phyloP scores from a whole-genome alignment of 2,329 filamentous ascomycete species.

The Colletotrichum gigasporum region DNA sequence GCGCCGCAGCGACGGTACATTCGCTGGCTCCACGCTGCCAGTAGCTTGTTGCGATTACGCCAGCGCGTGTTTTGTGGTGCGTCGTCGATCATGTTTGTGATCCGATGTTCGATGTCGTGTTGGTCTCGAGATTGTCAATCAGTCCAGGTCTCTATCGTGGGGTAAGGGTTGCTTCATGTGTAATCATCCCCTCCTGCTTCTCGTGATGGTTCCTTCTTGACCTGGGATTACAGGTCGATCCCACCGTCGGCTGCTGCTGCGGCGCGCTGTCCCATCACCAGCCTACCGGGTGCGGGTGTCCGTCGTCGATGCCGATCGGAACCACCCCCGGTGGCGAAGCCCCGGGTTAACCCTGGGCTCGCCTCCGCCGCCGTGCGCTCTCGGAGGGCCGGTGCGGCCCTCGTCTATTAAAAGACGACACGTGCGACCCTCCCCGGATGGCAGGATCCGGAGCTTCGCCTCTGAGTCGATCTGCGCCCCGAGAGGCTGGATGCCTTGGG shows the following conservation, averaged over 20 bases:
- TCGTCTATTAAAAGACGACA: not conserved
- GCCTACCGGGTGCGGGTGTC: not conserved
- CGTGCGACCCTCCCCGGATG: not conserved
- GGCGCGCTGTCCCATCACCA: too few species aligned
- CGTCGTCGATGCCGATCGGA: not conserved
- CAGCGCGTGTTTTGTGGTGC: not conserved
- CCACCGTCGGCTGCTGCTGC: too few species aligned
- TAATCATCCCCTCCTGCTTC: not conserved
- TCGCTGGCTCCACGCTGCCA: not conserved
- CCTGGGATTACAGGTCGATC: too few species aligned
- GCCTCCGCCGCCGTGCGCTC: not conserved
- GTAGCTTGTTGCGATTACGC: not conserved
- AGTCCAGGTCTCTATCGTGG: not conserved
- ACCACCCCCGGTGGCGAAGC: not conserved
- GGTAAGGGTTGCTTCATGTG: not conserved
- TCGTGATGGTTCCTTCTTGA: too few species aligned
- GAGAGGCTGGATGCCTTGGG: not conserved
- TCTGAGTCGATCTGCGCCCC: not conserved
- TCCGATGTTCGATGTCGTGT: not conserved
- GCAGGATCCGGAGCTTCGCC: not conserved
- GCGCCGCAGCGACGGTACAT: conserved; percentile 1
- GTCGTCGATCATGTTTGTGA: not conserved
- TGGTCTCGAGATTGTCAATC: not conserved
- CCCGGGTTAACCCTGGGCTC: too few species aligned
- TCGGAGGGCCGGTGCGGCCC: not conserved